These are phyloP conservation scores for Apiotrichum sp. DNA, from an alignment of 1,284 basidiomycete genomes.

Conservation along the genomic window DNA sequence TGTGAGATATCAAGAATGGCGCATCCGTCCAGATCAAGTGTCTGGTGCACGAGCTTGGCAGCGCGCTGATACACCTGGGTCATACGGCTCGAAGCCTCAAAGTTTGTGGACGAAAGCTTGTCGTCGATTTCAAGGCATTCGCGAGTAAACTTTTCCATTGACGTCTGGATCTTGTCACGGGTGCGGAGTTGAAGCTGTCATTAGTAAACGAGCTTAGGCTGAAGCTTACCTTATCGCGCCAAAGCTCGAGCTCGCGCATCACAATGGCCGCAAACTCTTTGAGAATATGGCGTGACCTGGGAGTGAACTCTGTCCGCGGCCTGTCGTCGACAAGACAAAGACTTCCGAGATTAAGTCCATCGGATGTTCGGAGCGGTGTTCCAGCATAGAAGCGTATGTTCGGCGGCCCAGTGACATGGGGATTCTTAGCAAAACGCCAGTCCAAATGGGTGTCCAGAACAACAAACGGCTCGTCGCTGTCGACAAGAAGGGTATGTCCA, in stretches of 20 bases:
- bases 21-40: conserved; percentile 85
- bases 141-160: conserved; percentile 93
- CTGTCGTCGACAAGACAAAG: conserved; percentile 80
- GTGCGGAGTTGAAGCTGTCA: conserved; percentile 79
- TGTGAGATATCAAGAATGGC: conserved; percentile 89
- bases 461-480: conserved; percentile 81
- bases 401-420: conserved; percentile 63
- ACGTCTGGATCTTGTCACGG: conserved; percentile 83
- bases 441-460: conserved; percentile 71
- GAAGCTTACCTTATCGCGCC: conserved; percentile 57
- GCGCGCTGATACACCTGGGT: conserved; percentile 84
- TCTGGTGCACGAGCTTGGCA: conserved; percentile 77
- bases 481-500: conserved; percentile 33
- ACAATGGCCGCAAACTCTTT: conserved; percentile 89
- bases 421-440: conserved; percentile 76
- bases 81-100: conserved; percentile 59
- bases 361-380: conserved; percentile 77
- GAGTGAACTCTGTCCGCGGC: conserved; percentile 77
- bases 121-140: conserved; percentile 89
- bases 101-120: conserved; percentile 27
- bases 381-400: conserved; percentile 85
- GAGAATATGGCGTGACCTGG: conserved; percentile 80
- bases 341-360: conserved; percentile 85
- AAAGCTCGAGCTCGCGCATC: conserved; percentile 91
- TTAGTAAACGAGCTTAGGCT: background rate